Evolutionary conservation across 768 basidiomycete species (phyloP).

Genomic region (Lactifluus volemus): DNA sequence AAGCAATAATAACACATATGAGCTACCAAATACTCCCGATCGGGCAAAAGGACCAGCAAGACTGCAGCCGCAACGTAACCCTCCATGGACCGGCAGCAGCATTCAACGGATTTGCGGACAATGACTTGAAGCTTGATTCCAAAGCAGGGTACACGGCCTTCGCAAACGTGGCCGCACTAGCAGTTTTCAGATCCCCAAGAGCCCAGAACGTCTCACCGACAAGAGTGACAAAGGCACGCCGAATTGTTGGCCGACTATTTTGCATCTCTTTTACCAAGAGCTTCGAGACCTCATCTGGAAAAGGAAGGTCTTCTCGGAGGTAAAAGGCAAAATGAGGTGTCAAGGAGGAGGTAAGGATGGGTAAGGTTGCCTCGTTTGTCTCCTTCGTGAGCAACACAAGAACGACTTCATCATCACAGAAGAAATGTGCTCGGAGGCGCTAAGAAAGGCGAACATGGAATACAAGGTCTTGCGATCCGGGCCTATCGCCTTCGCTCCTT

Average conservation of each 20-base stretch:
- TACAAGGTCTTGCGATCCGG: slow-evolving; percentile 83
- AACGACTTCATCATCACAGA: slow-evolving; percentile 33
- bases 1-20: slow-evolving; percentile 15
- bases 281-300: slow-evolving; percentile 37
- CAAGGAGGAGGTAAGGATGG: slow-evolving; percentile 46
- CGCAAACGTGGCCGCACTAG: slow-evolving; percentile 43
- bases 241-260: slow-evolving; percentile 50
- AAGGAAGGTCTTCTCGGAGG: slow-evolving; percentile 33
- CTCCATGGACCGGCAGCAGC: slow-evolving; percentile 64
- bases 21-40: slow-evolving; percentile 47
- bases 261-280: slow-evolving; percentile 66
- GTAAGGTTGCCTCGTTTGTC: slow-evolving; percentile 57
- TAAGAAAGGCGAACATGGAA: slow-evolving; percentile 56
- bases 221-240: slow-evolving; percentile 54
- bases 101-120: slow-evolving; percentile 51
- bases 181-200: slow-evolving; percentile 31
- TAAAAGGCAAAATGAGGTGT: slow-evolving; percentile 49
- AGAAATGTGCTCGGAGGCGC: slow-evolving; percentile 42
- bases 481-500: slow-evolving; percentile 77
- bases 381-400: slow-evolving; percentile 58
- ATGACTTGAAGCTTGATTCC: slow-evolving; percentile 62
- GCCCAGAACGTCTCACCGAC: slow-evolving; percentile 55
- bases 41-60: slow-evolving; percentile 53
- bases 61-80: slow-evolving; percentile 72
- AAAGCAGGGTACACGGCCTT: slow-evolving; percentile 48